Conservation (phyloP, 176 grass and related monocot species). For the Pharus latifolius region DNA sequence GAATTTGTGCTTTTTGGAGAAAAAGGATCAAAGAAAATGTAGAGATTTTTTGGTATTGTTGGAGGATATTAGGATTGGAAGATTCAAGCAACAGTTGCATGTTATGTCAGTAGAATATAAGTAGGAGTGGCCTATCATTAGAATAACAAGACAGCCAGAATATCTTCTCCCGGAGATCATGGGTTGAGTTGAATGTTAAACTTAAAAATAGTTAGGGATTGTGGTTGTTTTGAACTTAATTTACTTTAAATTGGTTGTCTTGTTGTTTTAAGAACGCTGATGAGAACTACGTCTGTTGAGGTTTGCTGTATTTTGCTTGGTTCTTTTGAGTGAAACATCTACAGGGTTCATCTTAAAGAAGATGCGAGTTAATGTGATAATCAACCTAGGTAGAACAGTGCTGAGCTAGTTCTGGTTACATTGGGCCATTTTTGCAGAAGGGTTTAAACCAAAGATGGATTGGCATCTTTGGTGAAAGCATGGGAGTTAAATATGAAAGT, state of each 20-base stretch:
- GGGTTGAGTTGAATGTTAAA: no score
- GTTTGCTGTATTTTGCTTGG: neutral
- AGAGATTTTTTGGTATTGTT: no score
- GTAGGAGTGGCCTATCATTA: neutral
- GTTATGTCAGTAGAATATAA: neutral
- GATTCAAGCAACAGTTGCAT: neutral
- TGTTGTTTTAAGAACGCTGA: neutral
- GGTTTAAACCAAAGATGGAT: neutral
- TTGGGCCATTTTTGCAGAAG: neutral
- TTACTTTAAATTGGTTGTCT: neutral
- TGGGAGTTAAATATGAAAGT: neutral
- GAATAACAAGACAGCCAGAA: neutral
- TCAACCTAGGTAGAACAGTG: neutral
- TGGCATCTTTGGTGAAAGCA: neutral
- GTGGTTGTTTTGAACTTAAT: neutral
- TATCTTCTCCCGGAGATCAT: neutral
- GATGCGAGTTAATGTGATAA: no score
- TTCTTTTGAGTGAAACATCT: neutral
- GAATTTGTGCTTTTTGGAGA: neutral
- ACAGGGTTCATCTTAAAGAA: neutral
- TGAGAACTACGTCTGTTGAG: neutral
- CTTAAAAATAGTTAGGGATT: no score
- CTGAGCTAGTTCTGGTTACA: neutral
- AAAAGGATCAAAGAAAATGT: no score
- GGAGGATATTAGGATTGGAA: no score